A percentile compares a stretch with the other conserved stretches of the same genome.
Conservation (phyloP, 805 yeast genomes). For the Debaryomyces prosopidis region DNA sequence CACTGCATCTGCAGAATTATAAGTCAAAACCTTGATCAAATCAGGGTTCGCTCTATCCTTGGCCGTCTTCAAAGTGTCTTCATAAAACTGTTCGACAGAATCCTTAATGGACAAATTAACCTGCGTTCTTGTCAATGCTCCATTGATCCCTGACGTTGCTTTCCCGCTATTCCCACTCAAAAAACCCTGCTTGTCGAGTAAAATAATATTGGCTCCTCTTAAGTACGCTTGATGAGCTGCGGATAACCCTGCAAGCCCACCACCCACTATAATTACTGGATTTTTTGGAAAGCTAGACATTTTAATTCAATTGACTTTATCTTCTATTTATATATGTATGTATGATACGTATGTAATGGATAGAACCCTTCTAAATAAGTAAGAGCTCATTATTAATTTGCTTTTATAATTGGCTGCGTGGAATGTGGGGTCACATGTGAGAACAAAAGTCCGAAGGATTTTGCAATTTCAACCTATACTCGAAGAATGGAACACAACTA, state of each 20-base stretch:
- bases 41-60: constrained; percentile 57
- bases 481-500: not conserved
- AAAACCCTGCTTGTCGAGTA: constrained; percentile 60
- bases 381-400: not conserved
- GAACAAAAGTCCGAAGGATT: constrained; percentile 1
- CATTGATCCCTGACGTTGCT: constrained; percentile 71
- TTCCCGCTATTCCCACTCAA: constrained; percentile 67
- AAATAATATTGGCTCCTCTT: constrained; percentile 53
- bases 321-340: not conserved
- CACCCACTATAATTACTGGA: constrained; percentile 58
- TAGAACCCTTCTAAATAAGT: no score
- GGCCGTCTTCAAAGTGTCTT: constrained; percentile 70
- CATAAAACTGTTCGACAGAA: constrained; percentile 55
- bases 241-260: constrained; percentile 64
- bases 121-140: constrained; percentile 70
- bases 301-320: not conserved
- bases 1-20: constrained; percentile 65
- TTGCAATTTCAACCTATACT: no score
- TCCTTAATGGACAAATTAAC: constrained; percentile 50
- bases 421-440: constrained; percentile 2
- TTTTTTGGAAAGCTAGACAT: constrained; percentile 22
- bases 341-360: not conserved
- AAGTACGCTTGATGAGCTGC: constrained; percentile 59
- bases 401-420: constrained; percentile 1
- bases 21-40: constrained; percentile 59